Conservation (phyloP, 176 grass and related monocot species). For the Triticum dicoccoides region DNA sequence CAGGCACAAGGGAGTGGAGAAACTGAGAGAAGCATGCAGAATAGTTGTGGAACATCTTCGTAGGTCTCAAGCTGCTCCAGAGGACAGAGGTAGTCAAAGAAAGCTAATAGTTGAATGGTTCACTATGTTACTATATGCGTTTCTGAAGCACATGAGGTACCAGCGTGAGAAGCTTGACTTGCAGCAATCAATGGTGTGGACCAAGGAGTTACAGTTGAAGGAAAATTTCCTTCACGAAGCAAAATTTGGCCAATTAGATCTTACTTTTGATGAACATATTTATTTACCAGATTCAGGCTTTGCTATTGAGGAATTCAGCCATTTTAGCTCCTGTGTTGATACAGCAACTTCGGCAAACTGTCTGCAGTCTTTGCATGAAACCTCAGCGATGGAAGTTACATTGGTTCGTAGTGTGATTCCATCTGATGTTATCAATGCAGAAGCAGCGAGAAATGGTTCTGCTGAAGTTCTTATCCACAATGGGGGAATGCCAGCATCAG, state of each 20-base stretch:
- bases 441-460: slow-evolving; percentile 8
- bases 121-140: slow-evolving; percentile 42
- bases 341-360: slow-evolving; percentile 14
- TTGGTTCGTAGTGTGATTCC: slow-evolving; percentile 28
- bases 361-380: slow-evolving; percentile 18
- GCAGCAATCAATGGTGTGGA: slow-evolving; percentile 47
- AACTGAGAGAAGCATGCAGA: slow-evolving; percentile 38
- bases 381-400: slow-evolving; percentile 36
- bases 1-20: slow-evolving; percentile 41
- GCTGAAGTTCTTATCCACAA: slow-evolving; percentile 29
- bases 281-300: slow-evolving; percentile 65
- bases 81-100: slow-evolving; percentile 32
- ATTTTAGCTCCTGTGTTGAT: slow-evolving; percentile 32
- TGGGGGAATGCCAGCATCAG: background rate
- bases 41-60: slow-evolving; percentile 48
- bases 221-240: slow-evolving; percentile 49
- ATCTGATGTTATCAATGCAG: slow-evolving; percentile 31
- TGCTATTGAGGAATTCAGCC: slow-evolving; percentile 58
- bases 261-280: slow-evolving; percentile 65
- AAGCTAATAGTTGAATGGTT: slow-evolving; percentile 56
- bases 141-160: slow-evolving; percentile 55
- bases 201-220: slow-evolving; percentile 63
- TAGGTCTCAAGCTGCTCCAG: slow-evolving; percentile 23
- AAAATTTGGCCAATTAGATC: slow-evolving; percentile 58
- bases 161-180: slow-evolving; percentile 56